These are phyloP conservation scores for Colletotrichum lupini DNA, from an alignment of 2,329 filamentous ascomycete species.

Conservation along the genomic window DNA sequence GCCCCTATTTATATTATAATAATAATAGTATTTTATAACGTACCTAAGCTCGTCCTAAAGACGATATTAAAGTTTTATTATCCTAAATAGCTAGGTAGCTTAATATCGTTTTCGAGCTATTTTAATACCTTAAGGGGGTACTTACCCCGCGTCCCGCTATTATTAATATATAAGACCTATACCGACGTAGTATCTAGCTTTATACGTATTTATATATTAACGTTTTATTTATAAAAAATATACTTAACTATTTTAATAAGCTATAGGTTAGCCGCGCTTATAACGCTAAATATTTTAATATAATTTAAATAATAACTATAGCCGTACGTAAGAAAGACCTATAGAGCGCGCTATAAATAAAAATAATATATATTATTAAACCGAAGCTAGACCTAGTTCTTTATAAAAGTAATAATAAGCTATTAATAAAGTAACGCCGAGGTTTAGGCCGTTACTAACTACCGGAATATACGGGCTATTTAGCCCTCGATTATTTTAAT, in stretches of 20 bases:
- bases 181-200: neutral
- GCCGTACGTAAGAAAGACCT: neutral
- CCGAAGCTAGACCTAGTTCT: neutral
- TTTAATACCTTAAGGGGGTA: slow-evolving; percentile 43
- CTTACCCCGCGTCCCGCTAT: slow-evolving; percentile 43
- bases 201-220: neutral
- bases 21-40: neutral
- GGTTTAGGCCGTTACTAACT: too few species aligned
- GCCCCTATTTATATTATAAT: neutral
- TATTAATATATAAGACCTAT: slow-evolving; percentile 32
- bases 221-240: neutral
- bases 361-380: neutral
- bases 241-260: neutral
- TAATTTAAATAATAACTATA: slow-evolving; percentile 4
- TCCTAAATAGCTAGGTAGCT: neutral
- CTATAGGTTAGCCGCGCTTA: neutral
- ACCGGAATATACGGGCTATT: neutral
- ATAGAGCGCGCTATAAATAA: neutral
- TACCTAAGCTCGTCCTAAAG: slow-evolving; percentile 14
- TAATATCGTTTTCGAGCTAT: slow-evolving; percentile 39
- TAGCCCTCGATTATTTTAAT: slow-evolving; percentile 1
- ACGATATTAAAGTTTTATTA: slow-evolving; percentile 16
- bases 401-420: neutral
- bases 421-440: too few species aligned
- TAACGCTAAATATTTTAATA: neutral